Evolutionary conservation across 495 filamentous ascomycete genomes (phyloP).

Genomic region (Penicillium alfredii): DNA sequence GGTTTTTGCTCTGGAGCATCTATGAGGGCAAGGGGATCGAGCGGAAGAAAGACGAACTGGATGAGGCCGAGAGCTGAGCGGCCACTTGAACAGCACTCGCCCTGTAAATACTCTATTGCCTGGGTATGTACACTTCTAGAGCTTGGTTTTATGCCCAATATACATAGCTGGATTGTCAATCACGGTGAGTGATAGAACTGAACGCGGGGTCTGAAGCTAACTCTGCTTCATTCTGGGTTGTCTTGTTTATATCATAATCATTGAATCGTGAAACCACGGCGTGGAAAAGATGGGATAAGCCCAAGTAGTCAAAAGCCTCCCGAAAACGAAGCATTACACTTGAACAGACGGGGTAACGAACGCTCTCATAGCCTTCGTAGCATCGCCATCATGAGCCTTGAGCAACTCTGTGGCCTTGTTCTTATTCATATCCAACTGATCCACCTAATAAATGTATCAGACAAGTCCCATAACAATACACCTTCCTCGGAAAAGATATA

Average conservation of each 20-base stretch:
- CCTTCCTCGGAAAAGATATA: too few species aligned
- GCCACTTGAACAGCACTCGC: too few species aligned
- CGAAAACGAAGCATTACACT: slow-evolving; percentile 13
- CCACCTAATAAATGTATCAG: too few species aligned
- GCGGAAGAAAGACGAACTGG: slow-evolving; percentile 13
- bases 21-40: slow-evolving; percentile 49
- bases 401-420: slow-evolving; percentile 78
- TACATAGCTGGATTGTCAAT: too few species aligned
- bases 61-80: too few species aligned
- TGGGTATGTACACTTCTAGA: too few species aligned
- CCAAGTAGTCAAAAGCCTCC: too few species aligned
- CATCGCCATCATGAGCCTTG: slow-evolving; percentile 71
- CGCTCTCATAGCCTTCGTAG: slow-evolving; percentile 61
- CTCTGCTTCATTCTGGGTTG: not conserved
- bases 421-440: slow-evolving; percentile 74
- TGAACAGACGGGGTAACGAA: slow-evolving; percentile 43
- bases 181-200: too few species aligned
- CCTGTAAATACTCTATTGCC: too few species aligned
- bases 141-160: too few species aligned
- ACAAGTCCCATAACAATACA: not conserved
- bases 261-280: not conserved
- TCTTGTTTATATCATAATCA: not conserved
- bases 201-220: too few species aligned
- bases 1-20: slow-evolving; percentile 45
- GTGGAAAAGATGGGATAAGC: too few species aligned